A percentile compares a stretch with the other conserved stretches of the same genome.
These are phyloP conservation scores for Aspergillus haitiensis DNA, from an alignment of 495 filamentous ascomycete genomes.

Conservation along the genomic window DNA sequence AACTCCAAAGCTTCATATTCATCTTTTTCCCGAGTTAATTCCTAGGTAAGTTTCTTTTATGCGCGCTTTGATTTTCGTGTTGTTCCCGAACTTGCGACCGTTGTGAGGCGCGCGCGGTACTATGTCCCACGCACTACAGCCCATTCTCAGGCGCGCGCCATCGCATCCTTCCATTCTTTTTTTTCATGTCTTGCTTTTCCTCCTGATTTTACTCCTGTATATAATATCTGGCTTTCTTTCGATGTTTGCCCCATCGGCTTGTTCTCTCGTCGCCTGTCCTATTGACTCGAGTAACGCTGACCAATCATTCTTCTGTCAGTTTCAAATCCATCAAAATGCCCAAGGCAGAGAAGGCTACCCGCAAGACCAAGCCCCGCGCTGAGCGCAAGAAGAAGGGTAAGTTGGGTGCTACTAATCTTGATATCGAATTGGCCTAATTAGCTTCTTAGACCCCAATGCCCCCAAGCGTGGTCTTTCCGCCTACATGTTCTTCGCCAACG, in stretches of 20 bases:
- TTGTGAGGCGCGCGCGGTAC: constrained; percentile 25
- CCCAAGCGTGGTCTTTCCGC: constrained; percentile 99
- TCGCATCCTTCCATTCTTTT: constrained; percentile 21
- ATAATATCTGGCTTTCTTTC: constrained; percentile 10
- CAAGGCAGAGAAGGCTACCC: constrained; percentile 62
- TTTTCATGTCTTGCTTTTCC: constrained; percentile 1
- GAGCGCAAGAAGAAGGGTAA: constrained; percentile 84
- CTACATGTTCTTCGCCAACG: constrained; percentile 99
- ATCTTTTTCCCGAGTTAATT: constrained; percentile 19
- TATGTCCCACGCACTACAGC: constrained; percentile 16
- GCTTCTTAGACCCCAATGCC: constrained; percentile 81
- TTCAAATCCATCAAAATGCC: constrained; percentile 58
- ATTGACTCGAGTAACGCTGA: not conserved
- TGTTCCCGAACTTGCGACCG: constrained; percentile 28
- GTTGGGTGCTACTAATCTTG: constrained; percentile 26
- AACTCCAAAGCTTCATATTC: constrained; percentile 11
- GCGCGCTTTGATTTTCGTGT: constrained; percentile 26
- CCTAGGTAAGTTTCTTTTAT: constrained; percentile 21
- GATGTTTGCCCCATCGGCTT: constrained; percentile 2
- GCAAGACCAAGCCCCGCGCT: constrained; percentile 52
- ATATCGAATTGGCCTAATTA: constrained; percentile 9
- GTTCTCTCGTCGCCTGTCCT: constrained; percentile 1
- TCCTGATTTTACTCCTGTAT: constrained; percentile 11
- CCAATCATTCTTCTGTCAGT: constrained; percentile 10
- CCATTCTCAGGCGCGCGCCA: constrained; percentile 11